Evolutionary conservation across 345 rosid species (phyloP), one percentile per base, ranked within the genome.

Genomic region (Heritiera littoralis): DNA sequence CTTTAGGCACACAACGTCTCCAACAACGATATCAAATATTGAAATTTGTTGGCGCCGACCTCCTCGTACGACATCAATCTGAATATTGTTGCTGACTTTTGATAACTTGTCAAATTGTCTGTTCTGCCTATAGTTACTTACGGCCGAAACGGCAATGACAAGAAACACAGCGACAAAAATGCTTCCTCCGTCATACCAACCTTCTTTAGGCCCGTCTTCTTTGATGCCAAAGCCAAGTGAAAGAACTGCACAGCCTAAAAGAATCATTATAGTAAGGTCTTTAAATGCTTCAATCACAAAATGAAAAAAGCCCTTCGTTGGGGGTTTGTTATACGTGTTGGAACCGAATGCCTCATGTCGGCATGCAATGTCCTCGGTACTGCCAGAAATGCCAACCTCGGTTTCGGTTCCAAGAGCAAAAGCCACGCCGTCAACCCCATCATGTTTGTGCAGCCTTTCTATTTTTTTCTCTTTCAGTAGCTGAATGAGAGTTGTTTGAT

Each of bases 181-280:
- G 85, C 92, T 89, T 43, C 90, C 95, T 7, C 95, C 94, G 35
- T 91, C 95, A 12, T 90, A 89, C 94, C 97, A 93, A 1, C 94
- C 93, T 66, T 89, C 92, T 74, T 84, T 85, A 2, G 79, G 9
- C 11, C 95, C 95, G 12, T 92, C 76, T 54, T 87, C 86, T 72
- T 88, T 88, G 76, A 91, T 89, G 7, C 92, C 95, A 3, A 88
- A 91, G 1, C 81, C 92, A 12, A 93, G 86, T 46, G 97, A 89
- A 51, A 91, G 86, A 12, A 87, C 85, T 4, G 95, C 92, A 54
- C 92, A 88, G 9, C 68, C 90, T 58, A 91, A 70, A 61, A 89
- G 90, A 67, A 91, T 88, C n/a, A 88, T 74, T n/a, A 89, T 88
- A 8, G 92, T 91, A 1, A 83, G 49, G 81, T 89, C 91, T 12